Evolutionary conservation across 352 stramenopile genomes (phyloP).

Genomic region (Pilasporangium apinafurcum): DNA sequence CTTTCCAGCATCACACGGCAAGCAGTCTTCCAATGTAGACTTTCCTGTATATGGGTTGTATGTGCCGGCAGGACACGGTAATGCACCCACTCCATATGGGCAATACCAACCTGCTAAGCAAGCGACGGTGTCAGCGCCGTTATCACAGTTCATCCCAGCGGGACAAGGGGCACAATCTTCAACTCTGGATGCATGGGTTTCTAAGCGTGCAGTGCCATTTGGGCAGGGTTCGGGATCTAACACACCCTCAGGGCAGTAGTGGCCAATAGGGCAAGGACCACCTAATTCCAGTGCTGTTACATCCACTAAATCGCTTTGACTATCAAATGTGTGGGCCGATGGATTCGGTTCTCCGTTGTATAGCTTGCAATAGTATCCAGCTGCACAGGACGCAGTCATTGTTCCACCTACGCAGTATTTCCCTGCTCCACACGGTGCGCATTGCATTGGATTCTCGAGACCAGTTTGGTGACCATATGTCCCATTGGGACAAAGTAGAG

Average conservation of each 20-base stretch:
- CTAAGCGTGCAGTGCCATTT: constrained; percentile 41
- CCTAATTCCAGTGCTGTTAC: constrained; percentile 33
- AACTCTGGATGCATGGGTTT: constrained; percentile 36
- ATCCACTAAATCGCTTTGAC: neutral
- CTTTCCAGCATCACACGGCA: constrained; percentile 54
- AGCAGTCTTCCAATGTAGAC: constrained; percentile 38
- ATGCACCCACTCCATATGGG: constrained; percentile 26
- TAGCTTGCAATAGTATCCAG: constrained; percentile 82
- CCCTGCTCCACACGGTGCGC: constrained; percentile 55
- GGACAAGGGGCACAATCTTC: constrained; percentile 74
- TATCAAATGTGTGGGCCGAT: neutral
- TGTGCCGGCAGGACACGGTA: constrained; percentile 48
- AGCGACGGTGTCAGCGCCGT: constrained; percentile 47
- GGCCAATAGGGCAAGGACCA: constrained; percentile 62
- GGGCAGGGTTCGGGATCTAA: constrained; percentile 66
- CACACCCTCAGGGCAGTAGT: constrained; percentile 72
- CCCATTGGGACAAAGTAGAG: constrained; percentile 62
- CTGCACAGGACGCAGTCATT: constrained; percentile 63
- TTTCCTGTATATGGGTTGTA: constrained; percentile 44
- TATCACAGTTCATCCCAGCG: constrained; percentile 82
- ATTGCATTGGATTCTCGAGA: constrained; percentile 41
- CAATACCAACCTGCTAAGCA: constrained; percentile 70
- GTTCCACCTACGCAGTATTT: constrained; percentile 76
- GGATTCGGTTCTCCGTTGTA: constrained; percentile 57
- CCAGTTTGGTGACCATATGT: constrained; percentile 62